phyloP scores from a whole-genome alignment of 2,329 filamentous ascomycete genomes.

The Aspergillus pseudoterreus region DNA sequence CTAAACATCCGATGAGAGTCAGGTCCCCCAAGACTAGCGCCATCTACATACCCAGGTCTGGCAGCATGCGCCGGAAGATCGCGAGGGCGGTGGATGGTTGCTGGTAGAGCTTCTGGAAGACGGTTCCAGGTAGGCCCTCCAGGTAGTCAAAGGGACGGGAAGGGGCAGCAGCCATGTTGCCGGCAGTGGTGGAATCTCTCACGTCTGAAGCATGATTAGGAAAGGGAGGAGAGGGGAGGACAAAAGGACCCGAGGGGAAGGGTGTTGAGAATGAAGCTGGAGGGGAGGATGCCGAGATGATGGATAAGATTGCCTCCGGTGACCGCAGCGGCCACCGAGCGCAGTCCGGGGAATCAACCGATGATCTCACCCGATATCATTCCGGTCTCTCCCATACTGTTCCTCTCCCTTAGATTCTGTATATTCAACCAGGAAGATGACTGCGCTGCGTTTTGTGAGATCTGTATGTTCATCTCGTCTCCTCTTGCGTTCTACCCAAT shows the following conservation, averaged over 20 bases:
- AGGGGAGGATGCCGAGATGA: slow-evolving; percentile 3
- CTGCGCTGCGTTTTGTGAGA: slow-evolving; percentile 60
- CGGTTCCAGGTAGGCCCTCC: slow-evolving; percentile 83
- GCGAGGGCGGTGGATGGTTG: slow-evolving; percentile 93
- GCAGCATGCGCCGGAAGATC: slow-evolving; percentile 95
- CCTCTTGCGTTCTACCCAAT: background rate
- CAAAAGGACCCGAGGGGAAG: background rate
- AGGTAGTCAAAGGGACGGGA: slow-evolving; percentile 79
- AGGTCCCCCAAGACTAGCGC: background rate
- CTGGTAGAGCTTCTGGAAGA: slow-evolving; percentile 87
- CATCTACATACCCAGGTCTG: slow-evolving; percentile 67
- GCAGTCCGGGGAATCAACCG: slow-evolving; percentile 21
- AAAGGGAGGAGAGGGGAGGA: slow-evolving; percentile 10
- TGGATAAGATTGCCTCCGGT: slow-evolving; percentile 19
- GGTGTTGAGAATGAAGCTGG: background rate
- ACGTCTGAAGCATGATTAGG: slow-evolving; percentile 26
- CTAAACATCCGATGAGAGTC: slow-evolving; percentile 41
- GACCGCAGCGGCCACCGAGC: slow-evolving; percentile 24
- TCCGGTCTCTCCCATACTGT: background rate
- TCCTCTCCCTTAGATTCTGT: background rate
- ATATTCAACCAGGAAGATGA: slow-evolving; percentile 33
- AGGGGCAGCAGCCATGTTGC: slow-evolving; percentile 54
- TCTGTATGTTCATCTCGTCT: slow-evolving; percentile 48
- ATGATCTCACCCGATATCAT: slow-evolving; percentile 17
- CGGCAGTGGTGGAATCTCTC: slow-evolving; percentile 17